These are phyloP conservation scores for Poa pratensis DNA, from an alignment of 176 grass and related monocot genomes.

Conservation along the genomic window DNA sequence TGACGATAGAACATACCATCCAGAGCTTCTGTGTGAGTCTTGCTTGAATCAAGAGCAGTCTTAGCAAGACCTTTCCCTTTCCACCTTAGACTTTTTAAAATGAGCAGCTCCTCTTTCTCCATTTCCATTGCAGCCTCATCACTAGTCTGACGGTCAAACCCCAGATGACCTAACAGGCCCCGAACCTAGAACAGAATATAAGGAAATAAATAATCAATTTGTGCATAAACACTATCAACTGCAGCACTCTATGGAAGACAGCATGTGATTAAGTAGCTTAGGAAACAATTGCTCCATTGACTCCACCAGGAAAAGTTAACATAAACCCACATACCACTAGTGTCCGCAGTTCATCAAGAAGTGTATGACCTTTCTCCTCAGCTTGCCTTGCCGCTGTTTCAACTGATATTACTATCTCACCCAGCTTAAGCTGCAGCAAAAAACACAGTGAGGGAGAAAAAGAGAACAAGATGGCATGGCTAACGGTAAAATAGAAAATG, in stretches of 20 bases:
- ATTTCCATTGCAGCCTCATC: conserved; percentile 79
- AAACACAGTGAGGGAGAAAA: neutral
- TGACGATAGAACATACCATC: conserved; percentile 57
- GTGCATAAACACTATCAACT: neutral
- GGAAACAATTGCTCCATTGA: too few species aligned
- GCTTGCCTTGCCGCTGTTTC: conserved; percentile 93
- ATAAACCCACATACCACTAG: conserved; percentile 44
- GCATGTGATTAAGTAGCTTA: neutral
- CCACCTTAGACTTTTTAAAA: conserved; percentile 92
- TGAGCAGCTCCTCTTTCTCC: conserved; percentile 76
- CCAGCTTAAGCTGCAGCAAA: conserved; percentile 73
- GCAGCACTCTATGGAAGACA: neutral
- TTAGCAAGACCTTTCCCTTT: conserved; percentile 71
- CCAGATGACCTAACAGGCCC: conserved; percentile 85
- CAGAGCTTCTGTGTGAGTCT: conserved; percentile 51
- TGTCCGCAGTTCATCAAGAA: conserved; percentile 93
- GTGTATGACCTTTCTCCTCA: conserved; percentile 79
- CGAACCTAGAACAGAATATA: conserved; percentile 63
- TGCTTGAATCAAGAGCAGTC: conserved; percentile 44
- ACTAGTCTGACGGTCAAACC: conserved; percentile 72
- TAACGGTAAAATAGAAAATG: conserved; percentile 20
- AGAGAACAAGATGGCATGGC: conserved; percentile 18
- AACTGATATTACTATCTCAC: conserved; percentile 86
- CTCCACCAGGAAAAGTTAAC: too few species aligned
- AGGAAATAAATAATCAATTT: neutral